Percentiles rank a stretch among this genome's conserved stretches.
phyloP scores from a whole-genome alignment of 176 grass and related monocot genomes.

The Triticum monococcum region DNA sequence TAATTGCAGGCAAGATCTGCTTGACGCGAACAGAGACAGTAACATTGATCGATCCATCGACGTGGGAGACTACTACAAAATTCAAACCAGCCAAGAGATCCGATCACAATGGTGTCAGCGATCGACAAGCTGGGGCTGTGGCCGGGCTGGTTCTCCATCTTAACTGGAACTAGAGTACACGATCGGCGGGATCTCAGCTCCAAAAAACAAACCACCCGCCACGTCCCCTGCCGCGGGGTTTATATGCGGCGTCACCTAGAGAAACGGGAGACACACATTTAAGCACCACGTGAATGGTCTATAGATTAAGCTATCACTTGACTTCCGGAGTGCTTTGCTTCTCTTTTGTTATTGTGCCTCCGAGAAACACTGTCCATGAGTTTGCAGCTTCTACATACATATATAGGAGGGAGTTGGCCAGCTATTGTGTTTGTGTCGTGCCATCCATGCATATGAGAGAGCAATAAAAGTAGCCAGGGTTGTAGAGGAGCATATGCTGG shows the following conservation, averaged over 20 bases:
- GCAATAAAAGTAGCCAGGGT: not conserved
- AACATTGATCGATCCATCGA: too few species aligned
- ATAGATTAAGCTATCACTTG: not conserved
- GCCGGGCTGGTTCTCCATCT: too few species aligned
- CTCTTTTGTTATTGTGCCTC: not conserved
- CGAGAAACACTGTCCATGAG: not conserved
- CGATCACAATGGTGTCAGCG: too few species aligned
- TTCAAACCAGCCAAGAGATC: too few species aligned
- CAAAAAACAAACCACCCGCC: conserved; percentile 2
- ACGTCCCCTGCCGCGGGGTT: not conserved
- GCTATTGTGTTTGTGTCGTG: not conserved
- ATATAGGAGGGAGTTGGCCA: not conserved
- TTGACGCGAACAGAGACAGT: too few species aligned
- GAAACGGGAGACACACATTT: not conserved
- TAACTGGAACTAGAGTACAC: not conserved
- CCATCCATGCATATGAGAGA: not conserved
- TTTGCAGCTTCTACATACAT: not conserved
- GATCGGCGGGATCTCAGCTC: not conserved
- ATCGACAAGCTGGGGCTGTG: too few species aligned
- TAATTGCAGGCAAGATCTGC: too few species aligned
- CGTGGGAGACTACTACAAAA: too few species aligned
- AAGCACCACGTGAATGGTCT: not conserved
- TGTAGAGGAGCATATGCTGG: not conserved
- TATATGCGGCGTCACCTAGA: conserved; percentile 22
- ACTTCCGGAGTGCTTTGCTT: not conserved